Evolutionary conservation across 129 eudicot species (phyloP).

Genomic region (Flaveria sonorensis): DNA sequence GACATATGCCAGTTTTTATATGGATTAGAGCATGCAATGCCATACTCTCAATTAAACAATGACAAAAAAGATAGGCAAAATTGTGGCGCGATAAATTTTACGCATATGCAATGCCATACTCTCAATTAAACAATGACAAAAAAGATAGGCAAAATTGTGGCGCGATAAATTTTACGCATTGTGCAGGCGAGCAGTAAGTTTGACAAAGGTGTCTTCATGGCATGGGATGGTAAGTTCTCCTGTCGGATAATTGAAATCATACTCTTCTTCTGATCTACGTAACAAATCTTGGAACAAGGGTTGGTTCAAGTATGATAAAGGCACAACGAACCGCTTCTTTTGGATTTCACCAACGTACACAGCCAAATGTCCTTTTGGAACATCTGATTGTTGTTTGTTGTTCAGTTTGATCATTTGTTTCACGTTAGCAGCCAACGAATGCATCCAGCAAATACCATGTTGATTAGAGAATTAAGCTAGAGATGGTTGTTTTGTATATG

Average conservation of each 20-base stretch:
- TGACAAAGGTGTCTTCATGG: slow-evolving; percentile 36
- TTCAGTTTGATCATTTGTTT: slow-evolving; percentile 37
- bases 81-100: background rate
- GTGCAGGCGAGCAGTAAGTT: slow-evolving; percentile 22
- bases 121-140: background rate
- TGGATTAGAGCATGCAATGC: slow-evolving; percentile 3
- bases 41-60: slow-evolving; percentile 3
- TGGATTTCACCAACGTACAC: slow-evolving; percentile 54
- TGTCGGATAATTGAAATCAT: slow-evolving; percentile 41
- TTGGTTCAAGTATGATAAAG: slow-evolving; percentile 43
- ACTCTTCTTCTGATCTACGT: slow-evolving; percentile 46
- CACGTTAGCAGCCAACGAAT: slow-evolving; percentile 24
- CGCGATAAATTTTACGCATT: background rate
- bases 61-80: background rate
- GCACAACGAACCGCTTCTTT: slow-evolving; percentile 44
- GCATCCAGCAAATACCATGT: slow-evolving; percentile 19
- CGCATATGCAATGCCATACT: background rate
- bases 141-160: background rate
- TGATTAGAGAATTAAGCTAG: background rate
- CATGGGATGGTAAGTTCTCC: slow-evolving; percentile 53
- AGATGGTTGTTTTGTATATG: background rate
- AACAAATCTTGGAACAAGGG: slow-evolving; percentile 49
- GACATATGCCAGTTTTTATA: slow-evolving; percentile 20
- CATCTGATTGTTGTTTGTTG: slow-evolving; percentile 29
- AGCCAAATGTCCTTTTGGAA: slow-evolving; percentile 56